A percentile compares a stretch with the other conserved stretches of the same genome.
phyloP scores from a whole-genome alignment of 108 stramenopile species.

The Fistulifera solaris region DNA sequence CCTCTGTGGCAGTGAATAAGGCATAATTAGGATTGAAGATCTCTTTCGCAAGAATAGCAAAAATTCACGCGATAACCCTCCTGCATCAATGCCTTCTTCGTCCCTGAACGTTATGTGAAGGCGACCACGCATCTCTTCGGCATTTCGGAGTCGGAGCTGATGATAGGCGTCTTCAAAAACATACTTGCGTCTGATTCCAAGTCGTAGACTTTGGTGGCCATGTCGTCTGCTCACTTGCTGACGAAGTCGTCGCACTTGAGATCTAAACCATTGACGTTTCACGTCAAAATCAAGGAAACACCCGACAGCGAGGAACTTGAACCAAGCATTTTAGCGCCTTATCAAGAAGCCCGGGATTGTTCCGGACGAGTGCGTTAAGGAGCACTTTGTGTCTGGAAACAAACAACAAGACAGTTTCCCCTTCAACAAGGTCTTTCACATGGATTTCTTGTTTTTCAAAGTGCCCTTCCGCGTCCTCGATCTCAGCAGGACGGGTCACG shows the following conservation, averaged over 20 bases:
- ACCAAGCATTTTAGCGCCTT: conserved; percentile 80
- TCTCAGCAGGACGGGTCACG: conserved; percentile 15
- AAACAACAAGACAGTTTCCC: conserved; percentile 68
- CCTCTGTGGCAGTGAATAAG: conserved; percentile 92
- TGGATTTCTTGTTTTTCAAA: conserved; percentile 12
- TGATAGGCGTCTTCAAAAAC: conserved; percentile 96
- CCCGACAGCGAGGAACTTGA: conserved; percentile 70
- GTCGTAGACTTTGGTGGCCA: conserved; percentile 70
- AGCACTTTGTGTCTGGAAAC: conserved; percentile 78
- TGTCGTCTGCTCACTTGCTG: conserved; percentile 77
- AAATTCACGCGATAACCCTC: conserved; percentile 97
- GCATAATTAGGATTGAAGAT: conserved; percentile 98
- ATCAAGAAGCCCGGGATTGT: conserved; percentile 81
- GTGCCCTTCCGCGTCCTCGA: conserved; percentile 12
- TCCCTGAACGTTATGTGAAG: conserved; percentile 90
- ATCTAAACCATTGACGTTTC: conserved; percentile 85
- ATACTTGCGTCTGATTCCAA: conserved; percentile 75
- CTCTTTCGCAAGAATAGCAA: conserved; percentile 92
- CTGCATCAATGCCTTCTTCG: conserved; percentile 98
- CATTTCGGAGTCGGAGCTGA: conserved; percentile 82
- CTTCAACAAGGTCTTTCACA: conserved; percentile 37
- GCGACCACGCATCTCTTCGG: conserved; percentile 93
- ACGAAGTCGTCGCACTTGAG: conserved; percentile 72
- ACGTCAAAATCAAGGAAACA: conserved; percentile 92
- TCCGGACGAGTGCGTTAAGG: conserved; percentile 84